Conservation (phyloP, 2,329 filamentous ascomycete species). For the Bipolaris zeicola region DNA sequence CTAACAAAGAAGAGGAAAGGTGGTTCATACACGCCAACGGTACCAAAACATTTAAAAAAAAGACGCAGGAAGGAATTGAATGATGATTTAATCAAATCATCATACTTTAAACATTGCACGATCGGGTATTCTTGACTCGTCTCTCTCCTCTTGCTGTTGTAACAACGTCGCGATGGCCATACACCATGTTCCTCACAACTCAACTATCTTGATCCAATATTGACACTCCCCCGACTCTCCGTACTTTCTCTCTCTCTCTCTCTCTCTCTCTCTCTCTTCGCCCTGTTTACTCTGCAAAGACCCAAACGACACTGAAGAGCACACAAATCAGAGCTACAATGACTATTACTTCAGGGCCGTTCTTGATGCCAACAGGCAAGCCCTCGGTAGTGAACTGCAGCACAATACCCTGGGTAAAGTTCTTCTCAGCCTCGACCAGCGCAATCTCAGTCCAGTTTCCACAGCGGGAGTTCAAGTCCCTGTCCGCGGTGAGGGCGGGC, state of each 20-base stretch:
- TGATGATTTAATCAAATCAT: not conserved
- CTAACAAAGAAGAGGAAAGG: too few relatives aligned
- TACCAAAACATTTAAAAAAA: not conserved
- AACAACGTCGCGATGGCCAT: not conserved
- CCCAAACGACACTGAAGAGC: constrained; percentile 33
- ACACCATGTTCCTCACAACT: not conserved
- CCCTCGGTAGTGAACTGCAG: constrained; percentile 39
- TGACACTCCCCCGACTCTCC: not conserved
- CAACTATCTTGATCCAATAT: not conserved
- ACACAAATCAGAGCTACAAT: constrained; percentile 21
- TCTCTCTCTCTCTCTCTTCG: too few relatives aligned
- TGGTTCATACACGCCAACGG: too few relatives aligned
- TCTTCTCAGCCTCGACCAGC: constrained; percentile 51
- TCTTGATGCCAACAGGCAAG: constrained; percentile 37
- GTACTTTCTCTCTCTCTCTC: not conserved
- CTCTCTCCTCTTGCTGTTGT: not conserved
- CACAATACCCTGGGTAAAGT: constrained; percentile 54
- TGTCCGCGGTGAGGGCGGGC: constrained; percentile 49
- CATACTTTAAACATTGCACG: not conserved
- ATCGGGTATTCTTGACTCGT: constrained; percentile 4
- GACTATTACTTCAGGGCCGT: constrained; percentile 29
- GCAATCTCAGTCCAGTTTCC: constrained; percentile 55
- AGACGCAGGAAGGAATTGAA: not conserved
- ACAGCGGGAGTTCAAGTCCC: constrained; percentile 51
- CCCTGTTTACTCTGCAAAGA: constrained; percentile 22